A percentile compares a stretch with the other conserved stretches of the same genome.
These are phyloP conservation scores for Rhizoclosmatium sp. DNA, from an alignment of 192 early-diverging fungal genomes.

Conservation along the genomic window DNA sequence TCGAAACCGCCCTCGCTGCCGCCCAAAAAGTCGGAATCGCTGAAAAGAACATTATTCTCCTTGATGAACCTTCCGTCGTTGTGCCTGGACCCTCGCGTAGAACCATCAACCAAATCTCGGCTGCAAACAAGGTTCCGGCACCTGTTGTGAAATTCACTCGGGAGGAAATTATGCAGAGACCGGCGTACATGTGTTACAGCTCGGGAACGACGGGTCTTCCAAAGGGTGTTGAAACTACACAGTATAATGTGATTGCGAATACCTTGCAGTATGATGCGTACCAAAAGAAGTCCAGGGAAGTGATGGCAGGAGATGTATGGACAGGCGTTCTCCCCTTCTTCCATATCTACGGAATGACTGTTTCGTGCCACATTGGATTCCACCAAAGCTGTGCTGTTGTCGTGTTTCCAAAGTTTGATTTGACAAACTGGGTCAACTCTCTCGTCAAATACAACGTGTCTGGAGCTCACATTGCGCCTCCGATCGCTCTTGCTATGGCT, in stretches of 20 bases:
- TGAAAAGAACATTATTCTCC: conserved; percentile 45
- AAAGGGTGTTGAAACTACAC: conserved; percentile 81
- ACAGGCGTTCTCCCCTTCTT: conserved; percentile 68
- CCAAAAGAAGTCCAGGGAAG: conserved; percentile 46
- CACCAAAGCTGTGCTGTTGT: conserved; percentile 66
- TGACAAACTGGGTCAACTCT: conserved; percentile 62
- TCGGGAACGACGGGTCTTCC: conserved; percentile 74
- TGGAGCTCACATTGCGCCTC: conserved; percentile 59
- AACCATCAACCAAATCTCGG: conserved; percentile 23
- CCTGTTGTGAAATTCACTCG: conserved; percentile 39
- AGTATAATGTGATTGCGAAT: conserved; percentile 84
- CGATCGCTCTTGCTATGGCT: conserved; percentile 73
- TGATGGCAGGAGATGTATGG: conserved; percentile 32
- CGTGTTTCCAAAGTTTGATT: conserved; percentile 79
- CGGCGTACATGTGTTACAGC: conserved; percentile 76
- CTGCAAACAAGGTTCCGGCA: not conserved
- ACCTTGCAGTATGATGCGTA: conserved; percentile 60
- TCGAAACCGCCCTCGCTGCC: conserved; percentile 41
- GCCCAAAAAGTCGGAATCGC: conserved; percentile 35
- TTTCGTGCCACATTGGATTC: conserved; percentile 38
- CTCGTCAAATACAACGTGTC: conserved; percentile 74
- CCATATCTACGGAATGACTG: conserved; percentile 46
- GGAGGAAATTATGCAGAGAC: conserved; percentile 46
- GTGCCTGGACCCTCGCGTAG: conserved; percentile 34
- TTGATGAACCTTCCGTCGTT: conserved; percentile 11